phyloP scores from a whole-genome alignment of 352 stramenopile genomes.

The Phytophthora cajani region DNA sequence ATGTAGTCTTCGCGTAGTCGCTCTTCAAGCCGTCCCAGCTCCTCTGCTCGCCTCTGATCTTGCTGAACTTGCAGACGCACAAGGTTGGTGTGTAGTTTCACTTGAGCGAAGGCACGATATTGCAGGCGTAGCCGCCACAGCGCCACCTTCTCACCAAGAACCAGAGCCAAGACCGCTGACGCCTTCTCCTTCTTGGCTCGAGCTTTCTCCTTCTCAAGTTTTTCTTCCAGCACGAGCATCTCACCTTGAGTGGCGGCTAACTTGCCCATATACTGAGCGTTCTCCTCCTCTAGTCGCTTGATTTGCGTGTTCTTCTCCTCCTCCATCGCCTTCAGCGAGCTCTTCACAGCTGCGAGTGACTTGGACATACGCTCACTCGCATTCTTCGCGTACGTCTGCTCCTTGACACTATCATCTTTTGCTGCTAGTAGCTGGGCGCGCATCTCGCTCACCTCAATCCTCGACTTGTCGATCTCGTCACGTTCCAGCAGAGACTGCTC shows the following conservation, averaged over 20 bases:
- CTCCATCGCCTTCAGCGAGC: constrained; percentile 63
- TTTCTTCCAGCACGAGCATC: constrained; percentile 62
- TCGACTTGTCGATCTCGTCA: constrained; percentile 66
- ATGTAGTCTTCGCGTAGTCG: constrained; percentile 53
- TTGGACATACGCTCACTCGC: constrained; percentile 66
- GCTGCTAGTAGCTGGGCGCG: constrained; percentile 47
- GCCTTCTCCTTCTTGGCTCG: constrained; percentile 40
- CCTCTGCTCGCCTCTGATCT: constrained; percentile 16
- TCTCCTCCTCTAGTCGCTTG: constrained; percentile 58
- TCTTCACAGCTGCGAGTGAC: constrained; percentile 63
- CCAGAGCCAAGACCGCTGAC: constrained; percentile 28
- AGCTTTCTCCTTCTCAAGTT: constrained; percentile 41
- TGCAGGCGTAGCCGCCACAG: constrained; percentile 30
- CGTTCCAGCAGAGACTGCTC: constrained; percentile 70
- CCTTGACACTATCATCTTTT: constrained; percentile 60
- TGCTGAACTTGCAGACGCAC: constrained; percentile 11
- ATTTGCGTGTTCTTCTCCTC: constrained; percentile 70
- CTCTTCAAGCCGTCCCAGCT: constrained; percentile 51
- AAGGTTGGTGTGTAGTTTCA: constrained; percentile 8
- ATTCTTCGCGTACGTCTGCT: constrained; percentile 59
- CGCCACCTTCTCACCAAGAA: constrained; percentile 29
- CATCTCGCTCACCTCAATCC: constrained; percentile 58
- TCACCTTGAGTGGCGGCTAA: constrained; percentile 65
- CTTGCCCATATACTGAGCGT: constrained; percentile 55
- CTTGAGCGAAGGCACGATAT: constrained; percentile 30